Base-by-base conservation (phyloP, 805 yeast species). In the Starmerella lactis-condensi region DNA sequence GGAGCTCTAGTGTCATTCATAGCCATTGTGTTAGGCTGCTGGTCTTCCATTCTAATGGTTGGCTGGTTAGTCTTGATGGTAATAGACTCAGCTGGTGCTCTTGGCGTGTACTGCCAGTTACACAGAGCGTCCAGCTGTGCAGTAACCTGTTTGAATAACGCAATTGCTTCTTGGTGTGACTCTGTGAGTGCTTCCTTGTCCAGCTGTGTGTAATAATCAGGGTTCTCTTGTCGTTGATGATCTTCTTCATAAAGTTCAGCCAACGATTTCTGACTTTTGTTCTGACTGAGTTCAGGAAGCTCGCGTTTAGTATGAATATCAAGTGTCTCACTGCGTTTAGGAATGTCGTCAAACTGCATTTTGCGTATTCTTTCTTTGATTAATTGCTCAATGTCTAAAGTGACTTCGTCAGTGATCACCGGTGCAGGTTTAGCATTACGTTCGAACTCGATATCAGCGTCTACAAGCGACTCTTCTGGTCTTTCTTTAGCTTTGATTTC, bases 391-490 rank as follows among this genome's bases (percentile, higher is more conserved):
- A 85, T 55, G 1, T 76, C 60, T 44, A 78, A 91, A 0, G 96
- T 81, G 8, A 75, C 67, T 41, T 83, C 93, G 44, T 71, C 71
- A 1, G 98, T 89, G 34, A 83, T 78, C 5, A 83, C 82, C 0
- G 98, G 98, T 4, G 82, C 95, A 0, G 98, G 94, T 46, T 85
- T 85, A 6, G 94, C 72, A 5, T 82, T 78, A 47, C 96, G 67
- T 45, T 85, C 98, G 47, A 85, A 89, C 42, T 82, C 91, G 32
- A 85, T 58, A 45, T 77, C 93, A 8, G 51, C 45, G 26, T 72
- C 74, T 35, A 89, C 53, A 24, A 89, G 60, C 1, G 95, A 74
- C 57, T 89, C 94, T 26, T 62, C 60, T 6, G 92, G 93, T 49
- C 98, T 65, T 42, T 74, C 75, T 39, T 65, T 69, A 2, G 82